Conservation (phyloP, 139 green algal species). For the Chlamydomonas incerta region DNA sequence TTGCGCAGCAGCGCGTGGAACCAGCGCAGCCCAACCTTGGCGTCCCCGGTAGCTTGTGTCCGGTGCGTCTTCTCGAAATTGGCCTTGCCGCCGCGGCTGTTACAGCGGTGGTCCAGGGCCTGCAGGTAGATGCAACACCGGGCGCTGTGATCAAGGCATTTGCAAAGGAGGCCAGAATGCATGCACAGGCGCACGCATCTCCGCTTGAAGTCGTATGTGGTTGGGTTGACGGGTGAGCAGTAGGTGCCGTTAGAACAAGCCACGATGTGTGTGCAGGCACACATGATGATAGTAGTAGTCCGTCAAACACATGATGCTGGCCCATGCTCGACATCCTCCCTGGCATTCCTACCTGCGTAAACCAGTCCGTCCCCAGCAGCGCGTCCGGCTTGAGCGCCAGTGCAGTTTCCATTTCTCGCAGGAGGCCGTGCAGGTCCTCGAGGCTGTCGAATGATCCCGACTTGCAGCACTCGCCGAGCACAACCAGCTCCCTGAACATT, state of each 20-base stretch:
- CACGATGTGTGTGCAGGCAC: too few species aligned
- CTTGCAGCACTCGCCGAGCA: conserved; percentile 29
- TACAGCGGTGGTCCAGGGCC: conserved; percentile 7
- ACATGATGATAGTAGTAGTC: too few species aligned
- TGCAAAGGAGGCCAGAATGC: background rate
- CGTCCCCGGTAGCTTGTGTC: background rate
- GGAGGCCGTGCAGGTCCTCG: background rate
- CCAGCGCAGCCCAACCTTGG: too few species aligned
- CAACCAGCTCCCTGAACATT: conserved; percentile 23
- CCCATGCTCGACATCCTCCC: too few species aligned
- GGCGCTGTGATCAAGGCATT: conserved; percentile 9
- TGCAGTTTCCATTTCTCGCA: background rate
- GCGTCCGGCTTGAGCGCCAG: conserved; percentile 15
- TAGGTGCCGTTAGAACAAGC: too few species aligned
- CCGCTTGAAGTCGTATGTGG: too few species aligned
- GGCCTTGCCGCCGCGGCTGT: conserved; percentile 5
- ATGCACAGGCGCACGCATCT: background rate
- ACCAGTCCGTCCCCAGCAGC: conserved; percentile 23
- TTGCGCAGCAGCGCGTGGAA: background rate
- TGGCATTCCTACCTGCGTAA: background rate
- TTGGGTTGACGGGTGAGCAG: too few species aligned
- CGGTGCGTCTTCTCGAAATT: background rate
- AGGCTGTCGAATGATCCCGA: background rate
- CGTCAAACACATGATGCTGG: too few species aligned
- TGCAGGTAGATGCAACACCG: conserved; percentile 1